Evolutionary conservation across 2,329 filamentous ascomycete genomes (phyloP), one percentile per base, ranked within the genome.

Genomic region (Sclerotinia glacialis): DNA sequence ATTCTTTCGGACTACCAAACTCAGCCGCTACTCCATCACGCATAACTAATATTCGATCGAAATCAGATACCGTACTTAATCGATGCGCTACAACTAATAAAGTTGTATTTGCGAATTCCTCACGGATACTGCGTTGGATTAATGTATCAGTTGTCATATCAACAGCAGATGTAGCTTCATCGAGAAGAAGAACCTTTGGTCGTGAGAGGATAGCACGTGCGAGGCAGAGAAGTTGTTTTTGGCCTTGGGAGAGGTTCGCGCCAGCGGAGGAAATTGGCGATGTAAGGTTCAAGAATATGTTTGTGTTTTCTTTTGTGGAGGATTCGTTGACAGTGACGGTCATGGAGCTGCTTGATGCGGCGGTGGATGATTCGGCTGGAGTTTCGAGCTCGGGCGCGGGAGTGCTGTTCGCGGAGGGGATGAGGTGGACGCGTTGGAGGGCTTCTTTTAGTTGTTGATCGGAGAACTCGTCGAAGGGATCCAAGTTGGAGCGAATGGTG

Each of bases 401-500:
- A 0, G 56, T 68, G 21, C 31, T 65, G 21, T 62, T 44, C 1
- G 26, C 23, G 21, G 69, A 70, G 6, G 69, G 69, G 5, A 97
- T 91, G 12, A 98, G 85, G 74, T 97, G 94, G 14, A 97, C 94
- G n/a, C 92, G 87, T 67, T 90, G 87, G 1, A 98, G 85, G 0
- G 91, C 91, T 9, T 86, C 87, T 76, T 93, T 96, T 53, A 98
- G 89, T 72, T 97, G 85, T 68, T 92, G 90, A 72, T 98, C 92
- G 0, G 88, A 91, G 79, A 94, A 96, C 40, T 90, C 79, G 21
- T 87, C 83, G 77, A 97, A 97, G 0, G 94, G 94, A 75, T 98
- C 95, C 26, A 98, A 84, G 76, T 98, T 98, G 77, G 83, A 92
- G 69, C 93, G 87, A 67, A 97, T 89, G 0, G 93, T 97, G 71